Evolutionary conservation across 2,329 filamentous ascomycete species (phyloP).

Genomic region (Plectosphaerella sp.): DNA sequence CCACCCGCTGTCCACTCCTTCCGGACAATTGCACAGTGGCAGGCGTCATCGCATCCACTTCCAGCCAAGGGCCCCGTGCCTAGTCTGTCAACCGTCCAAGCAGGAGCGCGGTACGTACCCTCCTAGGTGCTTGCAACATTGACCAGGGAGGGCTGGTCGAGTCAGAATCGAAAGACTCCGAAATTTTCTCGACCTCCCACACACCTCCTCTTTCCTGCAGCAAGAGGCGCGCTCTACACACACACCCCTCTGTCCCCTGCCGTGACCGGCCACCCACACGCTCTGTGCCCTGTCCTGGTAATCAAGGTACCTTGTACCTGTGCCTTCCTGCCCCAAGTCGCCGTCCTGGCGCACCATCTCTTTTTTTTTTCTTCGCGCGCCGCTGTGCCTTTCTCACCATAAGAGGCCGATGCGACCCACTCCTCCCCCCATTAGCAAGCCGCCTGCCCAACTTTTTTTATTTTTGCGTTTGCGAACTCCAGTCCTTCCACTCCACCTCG

Average conservation of each 20-base stretch:
- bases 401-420: conserved; percentile 9
- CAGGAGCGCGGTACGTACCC: too few species aligned
- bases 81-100: background rate
- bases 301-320: background rate
- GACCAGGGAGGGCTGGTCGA: too few species aligned
- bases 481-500: background rate
- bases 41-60: conserved; percentile 1
- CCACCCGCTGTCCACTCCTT: background rate
- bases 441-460: conserved; percentile 10
- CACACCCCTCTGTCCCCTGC: too few species aligned
- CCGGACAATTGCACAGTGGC: too few species aligned
- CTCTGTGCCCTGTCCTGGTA: background rate
- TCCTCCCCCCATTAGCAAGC: conserved; percentile 10
- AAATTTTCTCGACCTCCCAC: background rate
- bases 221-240: too few species aligned
- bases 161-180: background rate
- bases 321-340: background rate
- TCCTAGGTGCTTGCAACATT: too few species aligned
- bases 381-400: conserved; percentile 9
- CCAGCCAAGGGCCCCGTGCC: background rate
- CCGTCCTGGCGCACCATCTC: conserved; percentile 4
- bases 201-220: background rate
- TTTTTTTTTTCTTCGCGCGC: background rate
- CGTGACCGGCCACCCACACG: background rate
- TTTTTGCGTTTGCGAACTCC: background rate